Evolutionary conservation across 2,329 filamentous ascomycete genomes (phyloP).

Genomic region (Calonectria crousiana): DNA sequence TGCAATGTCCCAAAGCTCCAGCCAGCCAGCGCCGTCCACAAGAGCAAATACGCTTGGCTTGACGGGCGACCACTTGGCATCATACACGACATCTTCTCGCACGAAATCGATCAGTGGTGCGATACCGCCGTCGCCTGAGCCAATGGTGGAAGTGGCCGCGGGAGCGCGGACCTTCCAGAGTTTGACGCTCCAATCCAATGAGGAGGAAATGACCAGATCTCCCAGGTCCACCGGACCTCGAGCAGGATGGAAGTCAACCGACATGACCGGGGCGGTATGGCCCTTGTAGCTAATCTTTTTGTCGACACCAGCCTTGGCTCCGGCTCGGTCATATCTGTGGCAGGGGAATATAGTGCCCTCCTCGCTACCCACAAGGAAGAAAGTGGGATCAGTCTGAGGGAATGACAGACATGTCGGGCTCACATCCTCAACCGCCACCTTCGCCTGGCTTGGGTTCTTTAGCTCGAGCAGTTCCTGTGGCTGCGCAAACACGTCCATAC

Average conservation of each 20-base stretch:
- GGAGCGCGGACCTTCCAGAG: constrained; percentile 94
- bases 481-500: constrained; percentile 96
- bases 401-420: constrained; percentile 96
- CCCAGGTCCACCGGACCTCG: constrained; percentile 93
- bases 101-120: constrained; percentile 88
- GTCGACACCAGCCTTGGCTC: constrained; percentile 96
- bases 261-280: constrained; percentile 95
- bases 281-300: constrained; percentile 88
- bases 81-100: constrained; percentile 96
- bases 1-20: constrained; percentile 96
- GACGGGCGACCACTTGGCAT: constrained; percentile 93
- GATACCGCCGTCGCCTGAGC: constrained; percentile 65
- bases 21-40: constrained; percentile 90
- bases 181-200: constrained; percentile 96
- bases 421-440: constrained; percentile 84
- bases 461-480: constrained; percentile 95
- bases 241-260: constrained; percentile 93
- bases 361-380: constrained; percentile 96
- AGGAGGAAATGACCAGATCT: constrained; percentile 91
- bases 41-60: constrained; percentile 95
- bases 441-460: constrained; percentile 85
- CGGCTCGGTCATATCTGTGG: constrained; percentile 96
- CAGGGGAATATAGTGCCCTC: constrained; percentile 97
- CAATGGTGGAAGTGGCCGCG: constrained; percentile 75
- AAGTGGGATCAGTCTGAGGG: constrained; percentile 94